These are phyloP conservation scores for Talaromyces sp. DNA, from an alignment of 2,329 filamentous ascomycete species.

Conservation along the genomic window DNA sequence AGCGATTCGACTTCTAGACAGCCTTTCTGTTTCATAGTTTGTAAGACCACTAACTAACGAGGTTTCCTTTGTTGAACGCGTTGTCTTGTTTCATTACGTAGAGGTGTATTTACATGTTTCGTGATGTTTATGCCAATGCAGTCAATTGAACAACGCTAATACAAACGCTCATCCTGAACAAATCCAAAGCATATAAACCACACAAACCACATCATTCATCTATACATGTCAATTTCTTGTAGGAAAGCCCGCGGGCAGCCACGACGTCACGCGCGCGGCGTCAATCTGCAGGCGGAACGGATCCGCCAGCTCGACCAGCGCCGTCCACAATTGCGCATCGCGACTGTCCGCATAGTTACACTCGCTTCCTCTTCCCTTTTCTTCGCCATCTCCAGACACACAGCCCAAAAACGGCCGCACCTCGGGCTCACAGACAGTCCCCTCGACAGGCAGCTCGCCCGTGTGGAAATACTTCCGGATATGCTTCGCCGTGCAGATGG, in stretches of 20 bases:
- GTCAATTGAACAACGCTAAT: background rate
- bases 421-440: background rate
- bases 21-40: background rate
- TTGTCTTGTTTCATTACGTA: background rate
- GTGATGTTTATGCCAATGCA: background rate
- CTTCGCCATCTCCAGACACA: background rate
- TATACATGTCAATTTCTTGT: background rate
- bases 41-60: conserved; percentile 8
- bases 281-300: background rate
- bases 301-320: conserved; percentile 2
- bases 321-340: background rate
- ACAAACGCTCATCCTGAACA: background rate
- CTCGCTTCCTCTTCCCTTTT: background rate
- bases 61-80: conserved; percentile 4
- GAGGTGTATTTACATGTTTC: background rate
- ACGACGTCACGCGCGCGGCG: background rate
- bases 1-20: conserved; percentile 17
- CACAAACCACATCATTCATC: background rate
- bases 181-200: background rate
- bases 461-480: conserved; percentile 1
- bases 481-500: background rate
- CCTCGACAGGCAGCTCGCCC: background rate
- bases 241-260: background rate
- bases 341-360: background rate
- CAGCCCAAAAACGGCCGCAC: background rate